phyloP scores from a whole-genome alignment of 2,329 filamentous ascomycete species.

The Claviceps arundinis region DNA sequence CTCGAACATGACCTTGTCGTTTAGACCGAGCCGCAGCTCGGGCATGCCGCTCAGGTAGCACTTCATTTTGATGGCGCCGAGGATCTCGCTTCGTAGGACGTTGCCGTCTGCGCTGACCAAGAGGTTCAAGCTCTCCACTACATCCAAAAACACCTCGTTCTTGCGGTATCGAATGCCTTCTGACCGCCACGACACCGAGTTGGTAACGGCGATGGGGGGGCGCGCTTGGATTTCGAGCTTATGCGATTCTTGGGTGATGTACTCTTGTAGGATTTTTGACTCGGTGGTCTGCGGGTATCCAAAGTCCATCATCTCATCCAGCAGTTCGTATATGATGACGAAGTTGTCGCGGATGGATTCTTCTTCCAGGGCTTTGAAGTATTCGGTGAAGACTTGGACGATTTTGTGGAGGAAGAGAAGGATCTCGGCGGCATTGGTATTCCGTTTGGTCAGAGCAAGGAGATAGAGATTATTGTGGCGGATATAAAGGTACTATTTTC shows the following conservation, averaged over 20 bases:
- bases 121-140: conserved; percentile 91
- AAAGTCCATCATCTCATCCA: conserved; percentile 99
- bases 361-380: conserved; percentile 98
- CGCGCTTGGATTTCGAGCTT: conserved; percentile 94
- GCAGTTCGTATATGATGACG: conserved; percentile 94
- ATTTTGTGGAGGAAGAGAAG: conserved; percentile 96
- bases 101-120: conserved; percentile 90
- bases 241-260: conserved; percentile 98
- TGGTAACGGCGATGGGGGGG: conserved; percentile 94
- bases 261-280: conserved; percentile 96
- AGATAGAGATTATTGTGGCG: conserved; percentile 98
- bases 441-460: conserved; percentile 92
- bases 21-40: conserved; percentile 81
- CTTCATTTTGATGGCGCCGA: conserved; percentile 98
- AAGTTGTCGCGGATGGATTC: conserved; percentile 99
- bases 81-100: conserved; percentile 87
- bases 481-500: conserved; percentile 82
- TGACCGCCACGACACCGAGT: conserved; percentile 94
- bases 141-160: conserved; percentile 98
- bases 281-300: conserved; percentile 98
- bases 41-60: conserved; percentile 98
- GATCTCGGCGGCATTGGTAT: conserved; percentile 97
- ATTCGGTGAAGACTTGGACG: conserved; percentile 98
- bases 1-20: conserved; percentile 99
- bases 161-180: conserved; percentile 98